Base-by-base conservation (phyloP, 345 rosid genomes). In the Sonneratia alba region DNA sequence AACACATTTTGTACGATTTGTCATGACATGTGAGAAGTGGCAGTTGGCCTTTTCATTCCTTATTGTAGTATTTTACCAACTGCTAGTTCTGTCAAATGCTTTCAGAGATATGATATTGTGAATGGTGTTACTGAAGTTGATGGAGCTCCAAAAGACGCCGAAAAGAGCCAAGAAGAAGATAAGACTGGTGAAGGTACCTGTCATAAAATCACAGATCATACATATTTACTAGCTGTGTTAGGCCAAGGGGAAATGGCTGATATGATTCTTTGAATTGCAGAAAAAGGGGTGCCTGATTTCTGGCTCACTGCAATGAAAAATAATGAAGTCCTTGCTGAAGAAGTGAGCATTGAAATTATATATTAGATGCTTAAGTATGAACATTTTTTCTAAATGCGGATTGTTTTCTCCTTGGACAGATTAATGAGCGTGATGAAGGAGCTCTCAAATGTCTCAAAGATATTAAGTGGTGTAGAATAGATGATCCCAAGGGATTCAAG, bases 251-350 rank as follows among this genome's bases (percentile, higher is more conserved):
- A 24, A 19, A 8, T 15, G 42, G 19, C 40, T 27, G 32, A 64
- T 19, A 8, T 66, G 13, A 3, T 45, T 61, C 36, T 37, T 43
- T 57, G 36, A 7, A 15, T 63, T 34, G 78, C 87, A 92, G 99
- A 85, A 73, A 92, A 90, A 81, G 98, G 99, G 77, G 98, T 96
- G 37, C 99, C 99, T 37, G 87, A 89, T 56, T 96, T 96, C 78
- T 96, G 99, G 99, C 88, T 91, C 21, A 82, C 42, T 73, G 98
- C 98, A 18, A 81, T 96, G 94, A 96, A 91, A 82, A 96, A 91
- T 79, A 96, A 96, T 79, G 99, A 92, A 72, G 96, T 92, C 42
- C 79, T 89, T 3, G 81, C 85, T 49, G 96, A 92, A 68, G 99
- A 92, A 96, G 99, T 90, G 63, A 2, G 84, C 75, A 34, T 19